Base-by-base conservation (phyloP, 805 yeast species). In the Dipodascopsis tothii region DNA sequence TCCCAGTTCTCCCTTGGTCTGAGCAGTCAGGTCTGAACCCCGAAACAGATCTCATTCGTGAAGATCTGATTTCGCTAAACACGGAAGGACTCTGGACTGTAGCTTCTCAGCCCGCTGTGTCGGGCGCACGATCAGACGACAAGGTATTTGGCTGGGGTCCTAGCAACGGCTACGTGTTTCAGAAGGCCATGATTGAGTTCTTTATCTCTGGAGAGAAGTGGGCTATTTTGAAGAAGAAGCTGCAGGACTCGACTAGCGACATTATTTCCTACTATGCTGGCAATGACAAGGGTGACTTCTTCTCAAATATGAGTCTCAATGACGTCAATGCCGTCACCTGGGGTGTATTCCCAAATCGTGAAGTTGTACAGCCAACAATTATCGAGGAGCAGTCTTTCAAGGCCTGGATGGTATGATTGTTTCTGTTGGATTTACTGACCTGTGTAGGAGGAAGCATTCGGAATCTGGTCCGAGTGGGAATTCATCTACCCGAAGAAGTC, bases 111-210 rank as follows among this genome's bases (percentile, higher is more conserved):
- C 99, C 99, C 2, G 92, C 96, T 0, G 81, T 88, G 1, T 82
- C 86, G 61, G 84, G 84, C 6, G 71, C 81, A 32, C 71, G 71
- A 33, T 82, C 94, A 5, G 70, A 77, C n/a, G 97, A 92, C 65
- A 78, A 78, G 45, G 79, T 90, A 23, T 81, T 87, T 60, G 99
- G 99, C 2, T 92, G 98, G 98, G 99, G 99, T 38, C 96, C 98
- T 5, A 68, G 73, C 19, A 76, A 81, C 57, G 99, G 99, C 2
- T 69, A 75, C 38, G 82, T 92, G 21, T 92, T 84, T 63, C 99
- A 92, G 61, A 88, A 92, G 65, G 80, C 96, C 4, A 88, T 87
- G 65, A 85, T 92, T n/a, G 94, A 84, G 63, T 73, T 90, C 62
- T 85, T 92, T 57, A 69, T 87, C n/a, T 76, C 83, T 14, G 80